Conservation (phyloP, 805 yeast genomes). For the Clavispora santaluciae region DNA sequence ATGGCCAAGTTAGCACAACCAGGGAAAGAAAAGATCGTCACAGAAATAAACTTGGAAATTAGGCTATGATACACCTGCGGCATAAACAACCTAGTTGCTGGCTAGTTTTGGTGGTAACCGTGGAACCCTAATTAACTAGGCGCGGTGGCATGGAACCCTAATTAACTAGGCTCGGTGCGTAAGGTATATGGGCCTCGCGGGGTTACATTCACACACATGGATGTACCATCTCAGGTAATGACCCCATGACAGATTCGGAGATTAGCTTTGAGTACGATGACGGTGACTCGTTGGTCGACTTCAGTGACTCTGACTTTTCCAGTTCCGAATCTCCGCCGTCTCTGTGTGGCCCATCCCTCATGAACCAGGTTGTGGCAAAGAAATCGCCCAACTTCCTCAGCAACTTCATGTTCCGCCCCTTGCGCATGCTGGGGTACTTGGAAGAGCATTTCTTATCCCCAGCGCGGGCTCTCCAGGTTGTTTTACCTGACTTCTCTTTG, state of each 20-base stretch:
- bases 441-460: conserved; percentile 20
- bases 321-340: conserved; percentile 6
- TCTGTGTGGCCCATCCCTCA: neutral
- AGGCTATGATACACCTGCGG: too few species aligned
- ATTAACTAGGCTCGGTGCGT: too few species aligned
- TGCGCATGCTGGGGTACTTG: conserved; percentile 17
- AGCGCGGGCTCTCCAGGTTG: conserved; percentile 17
- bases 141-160: too few species aligned
- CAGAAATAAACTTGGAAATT: too few species aligned
- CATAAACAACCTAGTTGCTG: too few species aligned
- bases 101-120: too few species aligned
- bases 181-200: too few species aligned
- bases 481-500: conserved; percentile 23
- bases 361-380: neutral
- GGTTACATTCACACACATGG: too few species aligned
- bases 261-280: conserved; percentile 20
- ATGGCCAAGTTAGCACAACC: too few species aligned
- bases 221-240: conserved; percentile 4
- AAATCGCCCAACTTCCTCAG: conserved; percentile 10
- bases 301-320: neutral
- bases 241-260: conserved; percentile 6
- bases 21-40: too few species aligned
- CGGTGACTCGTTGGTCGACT: conserved; percentile 7
- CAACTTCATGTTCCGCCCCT: conserved; percentile 6
- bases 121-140: too few species aligned